Base-by-base conservation (phyloP, 2,329 filamentous ascomycete genomes). In the Eurotiales sp. region DNA sequence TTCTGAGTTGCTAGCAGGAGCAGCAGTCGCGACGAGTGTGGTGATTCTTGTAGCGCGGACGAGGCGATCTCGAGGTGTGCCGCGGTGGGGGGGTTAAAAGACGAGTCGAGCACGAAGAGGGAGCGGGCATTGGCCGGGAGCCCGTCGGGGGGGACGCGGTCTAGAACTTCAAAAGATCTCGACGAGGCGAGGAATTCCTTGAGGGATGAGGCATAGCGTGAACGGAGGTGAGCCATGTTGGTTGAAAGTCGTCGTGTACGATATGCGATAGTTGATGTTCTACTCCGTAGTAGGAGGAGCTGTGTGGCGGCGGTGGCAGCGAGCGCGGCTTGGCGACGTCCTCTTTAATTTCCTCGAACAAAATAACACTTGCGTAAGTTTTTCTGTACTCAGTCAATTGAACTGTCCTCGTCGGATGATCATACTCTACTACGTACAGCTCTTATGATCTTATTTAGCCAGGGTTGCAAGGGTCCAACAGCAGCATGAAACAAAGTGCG, bases 81-180 rank as follows among this genome's bases (percentile, higher is more conserved):
- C 47, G 73, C 69, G 3, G 80, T 82, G 1, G 83, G 83, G 10
- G 83, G 83, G 56, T 86, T 86, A 75, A 84, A 85, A 21, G 81
- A 84, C 0, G 82, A 84, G 62, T 85, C 83, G 41, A 85, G 73
- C 50, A 86, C 81, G 65, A 82, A 83, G 47, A 86, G 75, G n/a
- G 63, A 59, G n/a, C 60, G 58, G 29, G 65, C 60, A 46, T 54
- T 36, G 45, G 56, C 48, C 23, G 52, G 50, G 17, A 22, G 14
- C n/a, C 32, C 30, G 37, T 44, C 39, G 22, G 54, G 17, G 59
- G 61, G 52, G 10, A 68, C 53, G 4, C 62, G 61, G 40, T 61
- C 59, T 32, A 69, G 50, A 34, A 69, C 49, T 41, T 71, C 66
- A 15, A 73, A 67, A 17, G 60, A 58, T 34, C 59, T 64, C 12